Conservation (phyloP, 805 yeast species). For the Maudiozyma bulderi region DNA sequence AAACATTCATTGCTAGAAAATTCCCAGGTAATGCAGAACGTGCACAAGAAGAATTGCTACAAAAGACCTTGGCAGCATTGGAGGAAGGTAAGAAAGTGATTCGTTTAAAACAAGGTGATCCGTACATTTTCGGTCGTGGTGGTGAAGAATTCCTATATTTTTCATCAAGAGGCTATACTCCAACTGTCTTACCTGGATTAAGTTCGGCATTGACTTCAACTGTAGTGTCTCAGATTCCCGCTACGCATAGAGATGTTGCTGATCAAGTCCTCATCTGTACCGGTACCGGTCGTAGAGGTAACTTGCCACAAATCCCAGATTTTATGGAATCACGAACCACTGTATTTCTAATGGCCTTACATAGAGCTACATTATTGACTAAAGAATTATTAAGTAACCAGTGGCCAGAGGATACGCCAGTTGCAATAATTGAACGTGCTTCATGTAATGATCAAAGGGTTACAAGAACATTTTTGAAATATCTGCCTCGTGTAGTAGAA, state of each 20-base stretch:
- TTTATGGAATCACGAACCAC: slow-evolving; percentile 69
- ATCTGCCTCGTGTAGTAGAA: slow-evolving; percentile 65
- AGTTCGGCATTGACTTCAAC: slow-evolving; percentile 88
- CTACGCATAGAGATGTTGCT: slow-evolving; percentile 84
- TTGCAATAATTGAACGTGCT: slow-evolving; percentile 82
- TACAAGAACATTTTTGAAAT: slow-evolving; percentile 57
- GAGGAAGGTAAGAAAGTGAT: slow-evolving; percentile 67
- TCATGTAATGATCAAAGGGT: slow-evolving; percentile 89
- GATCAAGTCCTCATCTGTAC: slow-evolving; percentile 91
- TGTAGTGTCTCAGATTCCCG: slow-evolving; percentile 70
- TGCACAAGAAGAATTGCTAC: slow-evolving; percentile 78
- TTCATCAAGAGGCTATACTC: slow-evolving; percentile 53
- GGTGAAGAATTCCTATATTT: slow-evolving; percentile 83
- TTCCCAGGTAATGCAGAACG: slow-evolving; percentile 95
- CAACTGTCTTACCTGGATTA: slow-evolving; percentile 76
- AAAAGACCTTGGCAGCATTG: slow-evolving; percentile 60
- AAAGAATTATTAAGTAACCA: slow-evolving; percentile 42
- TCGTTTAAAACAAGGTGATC: slow-evolving; percentile 92
- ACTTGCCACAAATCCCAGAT: slow-evolving; percentile 67
- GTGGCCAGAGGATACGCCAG: slow-evolving; percentile 70
- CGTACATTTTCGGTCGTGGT: slow-evolving; percentile 92
- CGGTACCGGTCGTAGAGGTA: slow-evolving; percentile 87
- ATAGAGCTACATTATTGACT: slow-evolving; percentile 46
- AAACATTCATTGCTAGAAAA: slow-evolving; percentile 77
- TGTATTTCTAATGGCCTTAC: slow-evolving; percentile 82